Conservation (phyloP, 169 alveolate genomes). For the Plasmodium ovale region DNA sequence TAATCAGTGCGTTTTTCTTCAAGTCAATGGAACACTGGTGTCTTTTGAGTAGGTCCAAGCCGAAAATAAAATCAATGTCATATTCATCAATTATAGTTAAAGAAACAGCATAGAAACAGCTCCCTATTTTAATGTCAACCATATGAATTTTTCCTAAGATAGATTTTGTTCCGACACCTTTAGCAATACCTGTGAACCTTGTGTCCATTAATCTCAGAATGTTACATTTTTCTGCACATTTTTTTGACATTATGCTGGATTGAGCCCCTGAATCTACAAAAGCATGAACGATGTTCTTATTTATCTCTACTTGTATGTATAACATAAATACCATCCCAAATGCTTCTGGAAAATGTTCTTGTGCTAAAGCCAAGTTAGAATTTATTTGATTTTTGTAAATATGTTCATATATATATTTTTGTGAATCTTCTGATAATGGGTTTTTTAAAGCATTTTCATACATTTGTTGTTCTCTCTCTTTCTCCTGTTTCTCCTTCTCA, state of each 20-base stretch:
- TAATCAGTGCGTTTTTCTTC: conserved; percentile 87
- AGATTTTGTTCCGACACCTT: conserved; percentile 95
- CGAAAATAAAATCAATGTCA: conserved; percentile 94
- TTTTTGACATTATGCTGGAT: conserved; percentile 90
- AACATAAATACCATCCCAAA: conserved; percentile 91
- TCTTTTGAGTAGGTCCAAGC: conserved; percentile 94
- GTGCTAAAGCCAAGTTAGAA: conserved; percentile 89
- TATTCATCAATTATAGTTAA: conserved; percentile 93
- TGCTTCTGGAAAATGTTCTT: conserved; percentile 86
- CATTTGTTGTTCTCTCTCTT: conserved; percentile 76
- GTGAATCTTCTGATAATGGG: conserved; percentile 92
- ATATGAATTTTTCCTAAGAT: conserved; percentile 96
- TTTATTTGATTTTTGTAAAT: conserved; percentile 89
- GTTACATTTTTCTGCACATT: conserved; percentile 93
- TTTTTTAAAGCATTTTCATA: conserved; percentile 78
- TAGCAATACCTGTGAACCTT: conserved; percentile 95
- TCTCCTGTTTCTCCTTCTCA: conserved; percentile 66
- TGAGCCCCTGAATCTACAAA: conserved; percentile 98
- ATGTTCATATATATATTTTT: conserved; percentile 90
- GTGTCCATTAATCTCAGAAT: conserved; percentile 92
- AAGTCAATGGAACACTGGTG: conserved; percentile 94
- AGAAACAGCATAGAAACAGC: conserved; percentile 90
- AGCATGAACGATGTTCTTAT: conserved; percentile 92
- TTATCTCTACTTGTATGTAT: conserved; percentile 91
- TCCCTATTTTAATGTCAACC: conserved; percentile 94